Conservation (phyloP, 306 rosid genomes). For the Cicer judaicum region DNA sequence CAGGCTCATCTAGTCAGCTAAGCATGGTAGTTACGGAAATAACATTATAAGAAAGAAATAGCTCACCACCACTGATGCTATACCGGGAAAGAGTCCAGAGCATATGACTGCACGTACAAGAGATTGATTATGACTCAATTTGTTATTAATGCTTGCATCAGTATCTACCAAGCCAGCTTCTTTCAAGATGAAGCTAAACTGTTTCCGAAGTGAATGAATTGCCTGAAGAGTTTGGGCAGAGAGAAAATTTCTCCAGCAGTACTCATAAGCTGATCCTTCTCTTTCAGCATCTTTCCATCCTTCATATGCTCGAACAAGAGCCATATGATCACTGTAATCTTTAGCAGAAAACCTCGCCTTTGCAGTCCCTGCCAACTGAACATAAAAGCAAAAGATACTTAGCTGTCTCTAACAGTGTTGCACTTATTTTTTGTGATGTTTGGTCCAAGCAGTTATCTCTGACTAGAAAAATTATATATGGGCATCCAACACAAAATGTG, state of each 20-base stretch:
- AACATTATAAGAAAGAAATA: constrained; percentile 38
- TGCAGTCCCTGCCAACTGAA: constrained; percentile 95
- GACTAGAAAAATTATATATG: constrained; percentile 4
- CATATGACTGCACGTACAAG: constrained; percentile 92
- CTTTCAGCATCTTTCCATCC: constrained; percentile 99
- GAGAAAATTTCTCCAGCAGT: constrained; percentile 98
- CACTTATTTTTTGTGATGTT: constrained; percentile 2
- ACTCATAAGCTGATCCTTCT: constrained; percentile 97
- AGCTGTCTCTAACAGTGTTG: constrained; percentile 17
- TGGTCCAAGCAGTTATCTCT: constrained; percentile 38
- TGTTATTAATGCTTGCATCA: constrained; percentile 73
- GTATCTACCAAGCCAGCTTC: constrained; percentile 83
- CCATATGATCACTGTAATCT: constrained; percentile 99
- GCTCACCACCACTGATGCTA: constrained; percentile 92
- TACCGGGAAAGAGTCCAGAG: constrained; percentile 96
- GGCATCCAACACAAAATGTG: neutral
- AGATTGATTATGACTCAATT: constrained; percentile 86
- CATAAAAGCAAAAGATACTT: constrained; percentile 38
- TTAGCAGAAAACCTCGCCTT: constrained; percentile 97
- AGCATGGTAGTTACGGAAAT: constrained; percentile 17
- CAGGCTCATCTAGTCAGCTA: constrained; percentile 30
- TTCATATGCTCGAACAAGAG: constrained; percentile 98
- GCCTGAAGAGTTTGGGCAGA: constrained; percentile 99
- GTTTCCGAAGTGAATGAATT: constrained; percentile 93
- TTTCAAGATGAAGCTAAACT: constrained; percentile 85